Evolutionary conservation across 2,329 filamentous ascomycete genomes (phyloP).

Genomic region (Rutstroemia sp.): DNA sequence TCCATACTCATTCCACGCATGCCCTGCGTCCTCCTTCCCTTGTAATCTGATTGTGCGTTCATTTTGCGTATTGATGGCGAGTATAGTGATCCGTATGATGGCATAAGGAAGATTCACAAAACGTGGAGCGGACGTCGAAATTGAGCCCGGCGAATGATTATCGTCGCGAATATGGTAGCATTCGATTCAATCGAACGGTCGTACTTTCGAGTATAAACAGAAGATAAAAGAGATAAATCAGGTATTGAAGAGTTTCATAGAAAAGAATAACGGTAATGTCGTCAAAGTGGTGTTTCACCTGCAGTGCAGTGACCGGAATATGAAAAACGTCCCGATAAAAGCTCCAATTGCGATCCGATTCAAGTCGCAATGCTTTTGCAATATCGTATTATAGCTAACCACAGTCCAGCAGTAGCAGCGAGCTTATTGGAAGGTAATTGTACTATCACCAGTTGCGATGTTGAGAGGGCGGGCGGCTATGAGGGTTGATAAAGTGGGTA

Average conservation of each 20-base stretch:
- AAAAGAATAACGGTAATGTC: neutral
- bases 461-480: neutral
- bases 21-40: conserved; percentile 40
- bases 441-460: neutral
- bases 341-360: neutral
- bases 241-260: neutral
- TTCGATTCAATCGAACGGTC: conserved; percentile 4
- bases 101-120: conserved; percentile 41
- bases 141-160: neutral
- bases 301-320: neutral
- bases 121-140: neutral
- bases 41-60: conserved; percentile 59
- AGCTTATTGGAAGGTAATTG: neutral
- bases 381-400: conserved; percentile 1
- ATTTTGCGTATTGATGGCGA: conserved; percentile 75
- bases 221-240: neutral
- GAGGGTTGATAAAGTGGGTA: neutral
- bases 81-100: conserved; percentile 63
- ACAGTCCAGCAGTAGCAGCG: conserved; percentile 8
- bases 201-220: neutral
- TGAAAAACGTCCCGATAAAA: neutral
- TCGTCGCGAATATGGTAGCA: conserved; percentile 3
- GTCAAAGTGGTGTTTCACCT: conserved; percentile 7
- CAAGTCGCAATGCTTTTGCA: neutral
- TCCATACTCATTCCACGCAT: conserved; percentile 62